Base-by-base conservation (phyloP, 2,329 filamentous ascomycete species). In the Paracamarosporium sp. region DNA sequence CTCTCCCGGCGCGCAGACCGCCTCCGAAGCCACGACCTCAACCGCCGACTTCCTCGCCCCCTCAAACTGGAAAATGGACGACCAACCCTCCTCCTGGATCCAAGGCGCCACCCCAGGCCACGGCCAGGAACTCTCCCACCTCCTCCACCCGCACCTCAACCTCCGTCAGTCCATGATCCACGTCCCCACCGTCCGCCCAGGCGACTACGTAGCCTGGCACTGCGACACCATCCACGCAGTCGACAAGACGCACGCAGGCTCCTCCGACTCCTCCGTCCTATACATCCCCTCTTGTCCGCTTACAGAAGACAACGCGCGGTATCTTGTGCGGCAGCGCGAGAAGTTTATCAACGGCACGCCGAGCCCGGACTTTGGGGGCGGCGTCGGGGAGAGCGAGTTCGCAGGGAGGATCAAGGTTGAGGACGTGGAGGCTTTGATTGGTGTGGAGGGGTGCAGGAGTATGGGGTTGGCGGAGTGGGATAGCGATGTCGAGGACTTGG, bases 211-310 rank as follows among this genome's bases (percentile, higher is more conserved):
- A 1, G 81, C 86, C 65, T 85, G 92, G 92, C 92, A 96, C 73
- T 94, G 91, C 73, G 90, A 93, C 59, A 79, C 82, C 12, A 90
- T 96, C 47, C 93, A 97, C 72, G 86, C 92, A 0, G 93, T 97
- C 0, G 93, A 97, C 78, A 88, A 86, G 63, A 81, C 88, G 1
- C 93, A 97, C 72, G 76, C 76, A 1, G 94, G 93, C 1, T 81
- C 78, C 1, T 76, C 80, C 0, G 93, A 97, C 74, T 92, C 90
- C 0, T 93, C 89, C 65, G 93, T 97, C 0, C 70, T 97, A 58
- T 97, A 97, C 69, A 96, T 97, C 54, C 93, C 93, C 0, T 88
- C 91, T 0, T 95, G 91, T 53, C 93, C 93, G 0, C 82, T 92
- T 28, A 96, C 92, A 0, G 85, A 89, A 52, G 78, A 82, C 36